These are phyloP conservation scores for Cordyceps militaris DNA, from an alignment of 2,329 filamentous ascomycete genomes.

Conservation along the genomic window DNA sequence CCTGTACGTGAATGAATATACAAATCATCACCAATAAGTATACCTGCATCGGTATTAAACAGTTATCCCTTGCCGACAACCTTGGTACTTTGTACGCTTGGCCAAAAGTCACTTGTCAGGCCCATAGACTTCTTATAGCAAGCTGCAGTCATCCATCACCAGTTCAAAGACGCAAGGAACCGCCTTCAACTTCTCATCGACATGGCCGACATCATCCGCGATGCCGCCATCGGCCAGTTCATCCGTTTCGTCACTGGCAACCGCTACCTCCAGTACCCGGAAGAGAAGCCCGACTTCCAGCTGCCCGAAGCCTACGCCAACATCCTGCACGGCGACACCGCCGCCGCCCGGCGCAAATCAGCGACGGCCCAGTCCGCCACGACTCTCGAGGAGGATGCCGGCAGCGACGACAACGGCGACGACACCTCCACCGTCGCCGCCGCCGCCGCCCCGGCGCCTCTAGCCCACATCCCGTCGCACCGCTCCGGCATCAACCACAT, in stretches of 20 bases:
- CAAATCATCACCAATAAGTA: not conserved
- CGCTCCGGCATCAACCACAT: conserved; percentile 17
- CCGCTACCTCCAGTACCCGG: conserved; percentile 49
- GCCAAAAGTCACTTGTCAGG: not conserved
- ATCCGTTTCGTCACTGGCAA: conserved; percentile 48
- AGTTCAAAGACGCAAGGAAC: not conserved
- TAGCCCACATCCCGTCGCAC: not conserved
- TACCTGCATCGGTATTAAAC: not conserved
- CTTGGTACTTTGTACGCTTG: not conserved
- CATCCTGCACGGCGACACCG: conserved; percentile 27
- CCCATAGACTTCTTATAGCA: no score
- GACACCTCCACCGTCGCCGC: not conserved
- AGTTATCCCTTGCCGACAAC: not conserved
- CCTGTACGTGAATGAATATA: not conserved
- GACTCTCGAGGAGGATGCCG: not conserved
- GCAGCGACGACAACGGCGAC: not conserved
- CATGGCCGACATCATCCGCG: conserved; percentile 37
- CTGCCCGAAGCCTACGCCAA: conserved; percentile 36
- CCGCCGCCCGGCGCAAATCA: conserved; percentile 15
- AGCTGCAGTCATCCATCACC: not conserved
- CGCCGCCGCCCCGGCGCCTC: not conserved
- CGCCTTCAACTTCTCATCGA: not conserved
- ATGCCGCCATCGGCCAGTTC: conserved; percentile 52
- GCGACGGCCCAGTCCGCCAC: conserved; percentile 9
- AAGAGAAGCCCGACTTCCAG: conserved; percentile 49